These are phyloP conservation scores for Tetracladium maxilliforme DNA, from an alignment of 2,329 filamentous ascomycete species.

Conservation along the genomic window DNA sequence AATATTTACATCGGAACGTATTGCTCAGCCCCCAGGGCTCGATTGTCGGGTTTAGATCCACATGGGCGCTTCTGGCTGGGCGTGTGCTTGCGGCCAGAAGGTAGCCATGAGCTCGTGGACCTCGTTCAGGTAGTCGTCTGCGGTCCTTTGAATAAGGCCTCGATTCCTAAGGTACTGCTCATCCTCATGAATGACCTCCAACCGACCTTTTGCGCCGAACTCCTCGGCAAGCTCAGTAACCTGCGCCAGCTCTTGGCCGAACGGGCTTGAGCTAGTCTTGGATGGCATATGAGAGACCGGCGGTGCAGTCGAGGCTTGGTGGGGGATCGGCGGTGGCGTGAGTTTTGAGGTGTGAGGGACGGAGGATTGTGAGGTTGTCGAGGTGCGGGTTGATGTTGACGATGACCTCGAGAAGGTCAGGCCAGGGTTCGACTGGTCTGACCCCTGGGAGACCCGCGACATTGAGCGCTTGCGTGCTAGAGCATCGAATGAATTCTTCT, in stretches of 20 bases:
- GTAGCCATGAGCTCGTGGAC: slow-evolving; percentile 54
- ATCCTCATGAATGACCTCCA: slow-evolving; percentile 58
- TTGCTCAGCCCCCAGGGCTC: too few species aligned
- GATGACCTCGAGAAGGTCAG: too few species aligned
- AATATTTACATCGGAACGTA: too few species aligned
- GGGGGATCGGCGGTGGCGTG: slow-evolving; percentile 13
- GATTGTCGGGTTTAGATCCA: slow-evolving; percentile 28
- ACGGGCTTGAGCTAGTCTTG: slow-evolving; percentile 50
- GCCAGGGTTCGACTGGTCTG: too few species aligned
- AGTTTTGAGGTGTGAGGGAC: slow-evolving; percentile 5
- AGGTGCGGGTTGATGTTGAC: slow-evolving; percentile 10
- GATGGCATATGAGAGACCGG: too few species aligned
- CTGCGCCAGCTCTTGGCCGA: slow-evolving; percentile 79
- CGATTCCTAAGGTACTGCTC: slow-evolving; percentile 52
- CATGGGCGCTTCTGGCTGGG: slow-evolving; percentile 16
- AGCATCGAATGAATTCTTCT: slow-evolving; percentile 68
- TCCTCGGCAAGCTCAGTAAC: slow-evolving; percentile 90
- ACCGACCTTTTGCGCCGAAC: slow-evolving; percentile 46
- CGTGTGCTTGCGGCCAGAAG: slow-evolving; percentile 33
- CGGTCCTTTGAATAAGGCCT: slow-evolving; percentile 59
- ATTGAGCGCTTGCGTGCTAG: slow-evolving; percentile 55
- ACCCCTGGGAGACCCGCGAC: slow-evolving; percentile 41
- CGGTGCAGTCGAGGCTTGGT: slow-evolving; percentile 12
- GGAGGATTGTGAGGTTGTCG: slow-evolving; percentile 14
- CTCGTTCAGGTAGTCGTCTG: slow-evolving; percentile 73